These are phyloP conservation scores for Chlamydomonas sphaeroides DNA, from an alignment of 139 green algal species.

Conservation along the genomic window DNA sequence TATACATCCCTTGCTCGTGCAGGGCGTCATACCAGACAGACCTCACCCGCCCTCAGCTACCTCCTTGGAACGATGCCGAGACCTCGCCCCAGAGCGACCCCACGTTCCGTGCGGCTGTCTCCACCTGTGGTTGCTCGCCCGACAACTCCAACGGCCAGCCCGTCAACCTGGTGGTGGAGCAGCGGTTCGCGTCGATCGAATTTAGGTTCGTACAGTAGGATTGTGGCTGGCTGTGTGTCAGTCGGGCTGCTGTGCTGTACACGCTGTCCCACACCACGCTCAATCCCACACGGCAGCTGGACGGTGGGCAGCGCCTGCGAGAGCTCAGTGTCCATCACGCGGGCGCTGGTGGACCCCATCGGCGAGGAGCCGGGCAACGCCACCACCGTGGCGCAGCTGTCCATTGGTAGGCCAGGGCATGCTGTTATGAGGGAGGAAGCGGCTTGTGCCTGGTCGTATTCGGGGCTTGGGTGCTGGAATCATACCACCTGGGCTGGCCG, in stretches of 20 bases:
- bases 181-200: background rate
- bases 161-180: background rate
- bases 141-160: background rate
- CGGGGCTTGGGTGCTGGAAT: no score
- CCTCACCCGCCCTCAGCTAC: background rate
- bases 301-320: slow-evolving; percentile 6
- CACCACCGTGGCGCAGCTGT: slow-evolving; percentile 2
- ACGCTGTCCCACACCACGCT: no score
- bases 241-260: no score
- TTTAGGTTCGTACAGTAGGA: background rate
- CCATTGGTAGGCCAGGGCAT: no score
- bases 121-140: slow-evolving; percentile 8
- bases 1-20: no score
- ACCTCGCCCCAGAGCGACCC: background rate
- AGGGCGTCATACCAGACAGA: background rate
- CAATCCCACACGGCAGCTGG: background rate
- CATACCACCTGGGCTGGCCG: no score
- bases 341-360: background rate
- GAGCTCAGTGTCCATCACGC: background rate
- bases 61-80: background rate
- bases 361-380: background rate
- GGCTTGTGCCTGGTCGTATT: no score
- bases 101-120: background rate
- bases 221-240: no score
- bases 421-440: no score